Conservation (phyloP, 345 rosid species). For the Theobroma cacao region DNA sequence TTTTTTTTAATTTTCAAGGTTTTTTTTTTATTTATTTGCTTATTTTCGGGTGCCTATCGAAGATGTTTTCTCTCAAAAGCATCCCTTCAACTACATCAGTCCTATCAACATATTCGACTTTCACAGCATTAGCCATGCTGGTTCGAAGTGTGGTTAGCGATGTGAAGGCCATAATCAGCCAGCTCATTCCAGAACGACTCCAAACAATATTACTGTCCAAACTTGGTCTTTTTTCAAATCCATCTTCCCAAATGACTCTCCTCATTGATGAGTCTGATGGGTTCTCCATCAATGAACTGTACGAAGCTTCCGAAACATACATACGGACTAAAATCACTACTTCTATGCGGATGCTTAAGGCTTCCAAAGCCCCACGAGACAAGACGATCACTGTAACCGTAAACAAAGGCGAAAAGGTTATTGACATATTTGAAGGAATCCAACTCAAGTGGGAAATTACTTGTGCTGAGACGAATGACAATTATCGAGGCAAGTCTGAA, state of each 20-base stretch:
- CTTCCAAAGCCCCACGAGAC: neutral
- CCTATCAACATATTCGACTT: conserved; percentile 14
- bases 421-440: conserved; percentile 23
- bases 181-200: neutral
- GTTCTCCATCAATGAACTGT: neutral
- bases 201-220: neutral
- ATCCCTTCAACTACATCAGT: conserved; percentile 23
- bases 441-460: conserved; percentile 19
- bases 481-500: neutral
- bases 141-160: neutral
- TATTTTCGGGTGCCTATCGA: no score
- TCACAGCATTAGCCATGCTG: conserved; percentile 13
- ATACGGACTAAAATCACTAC: neutral
- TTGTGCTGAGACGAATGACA: conserved; percentile 3
- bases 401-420: conserved; percentile 18
- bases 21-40: no score
- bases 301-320: neutral
- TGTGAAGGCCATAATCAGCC: neutral
- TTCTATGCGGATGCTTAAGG: neutral
- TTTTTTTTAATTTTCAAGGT: no score
- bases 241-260: neutral
- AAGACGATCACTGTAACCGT: conserved; percentile 4
- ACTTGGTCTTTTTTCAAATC: neutral
- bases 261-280: neutral
- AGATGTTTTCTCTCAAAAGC: conserved; percentile 17